These are phyloP conservation scores for Citeromyces hawaiiensis DNA, from an alignment of 1,139 yeast genomes.

Conservation along the genomic window DNA sequence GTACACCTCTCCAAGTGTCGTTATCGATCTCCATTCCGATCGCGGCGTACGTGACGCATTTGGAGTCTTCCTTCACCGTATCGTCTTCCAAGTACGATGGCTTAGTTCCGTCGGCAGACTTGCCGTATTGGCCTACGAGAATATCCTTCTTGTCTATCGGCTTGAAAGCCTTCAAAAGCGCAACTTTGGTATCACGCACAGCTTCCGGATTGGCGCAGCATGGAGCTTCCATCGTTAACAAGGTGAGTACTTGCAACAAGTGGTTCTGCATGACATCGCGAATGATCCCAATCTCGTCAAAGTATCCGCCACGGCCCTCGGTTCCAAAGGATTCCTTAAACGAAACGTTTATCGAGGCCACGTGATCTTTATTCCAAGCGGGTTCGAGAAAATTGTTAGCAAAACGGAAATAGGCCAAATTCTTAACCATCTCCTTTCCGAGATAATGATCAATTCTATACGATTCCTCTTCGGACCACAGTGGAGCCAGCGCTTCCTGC, in stretches of 20 bases:
- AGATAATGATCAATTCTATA: slow-evolving; percentile 94
- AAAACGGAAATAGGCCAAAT: slow-evolving; percentile 75
- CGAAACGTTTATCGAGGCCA: slow-evolving; percentile 71
- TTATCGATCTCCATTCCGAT: slow-evolving; percentile 63
- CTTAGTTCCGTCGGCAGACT: slow-evolving; percentile 74
- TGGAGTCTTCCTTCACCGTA: slow-evolving; percentile 72
- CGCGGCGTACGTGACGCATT: slow-evolving; percentile 90
- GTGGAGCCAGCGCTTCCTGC: slow-evolving; percentile 67
- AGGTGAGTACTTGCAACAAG: slow-evolving; percentile 79
- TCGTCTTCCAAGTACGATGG: slow-evolving; percentile 94
- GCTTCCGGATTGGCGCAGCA: slow-evolving; percentile 82
- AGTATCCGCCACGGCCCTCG: slow-evolving; percentile 98
- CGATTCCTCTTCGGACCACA: slow-evolving; percentile 83
- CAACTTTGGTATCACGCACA: slow-evolving; percentile 91
- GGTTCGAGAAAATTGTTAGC: slow-evolving; percentile 80
- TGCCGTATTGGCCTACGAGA: slow-evolving; percentile 77
- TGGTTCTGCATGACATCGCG: slow-evolving; percentile 99
- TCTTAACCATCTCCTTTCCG: slow-evolving; percentile 97
- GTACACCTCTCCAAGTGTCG: slow-evolving; percentile 98
- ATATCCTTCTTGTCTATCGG: slow-evolving; percentile 55
- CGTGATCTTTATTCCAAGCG: slow-evolving; percentile 73
- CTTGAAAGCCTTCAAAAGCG: slow-evolving; percentile 72
- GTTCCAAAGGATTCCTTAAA: slow-evolving; percentile 97
- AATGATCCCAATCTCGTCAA: slow-evolving; percentile 87
- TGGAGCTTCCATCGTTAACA: slow-evolving; percentile 94